Evolutionary conservation across 192 early-diverging fungal species (phyloP).

Genomic region (Diversispora eburnea): DNA sequence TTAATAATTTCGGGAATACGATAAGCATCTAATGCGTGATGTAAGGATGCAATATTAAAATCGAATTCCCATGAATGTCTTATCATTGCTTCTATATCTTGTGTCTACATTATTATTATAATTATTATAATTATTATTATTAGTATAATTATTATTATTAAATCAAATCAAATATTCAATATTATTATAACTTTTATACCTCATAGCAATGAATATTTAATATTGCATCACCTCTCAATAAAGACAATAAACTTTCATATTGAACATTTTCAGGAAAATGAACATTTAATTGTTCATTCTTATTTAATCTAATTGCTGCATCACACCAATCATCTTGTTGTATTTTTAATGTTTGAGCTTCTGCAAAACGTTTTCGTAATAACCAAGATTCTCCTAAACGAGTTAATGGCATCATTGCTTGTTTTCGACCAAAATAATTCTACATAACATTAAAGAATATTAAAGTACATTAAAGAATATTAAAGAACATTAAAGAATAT

Average conservation of each 20-base stretch:
- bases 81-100: slow-evolving; percentile 73
- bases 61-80: slow-evolving; percentile 68
- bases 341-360: slow-evolving; percentile 44
- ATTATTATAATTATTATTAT: not conserved
- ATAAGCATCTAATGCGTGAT: slow-evolving; percentile 78
- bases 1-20: slow-evolving; percentile 60
- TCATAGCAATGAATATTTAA: slow-evolving; percentile 75
- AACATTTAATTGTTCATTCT: slow-evolving; percentile 41
- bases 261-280: slow-evolving; percentile 60
- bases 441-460: no score
- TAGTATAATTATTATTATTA: not conserved
- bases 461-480: no score
- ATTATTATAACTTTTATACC: slow-evolving; percentile 10
- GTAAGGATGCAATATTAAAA: slow-evolving; percentile 70
- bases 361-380: slow-evolving; percentile 54
- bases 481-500: no score
- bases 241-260: slow-evolving; percentile 58
- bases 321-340: slow-evolving; percentile 66
- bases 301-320: slow-evolving; percentile 28
- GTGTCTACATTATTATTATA: slow-evolving; percentile 26
- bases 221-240: slow-evolving; percentile 64
- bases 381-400: slow-evolving; percentile 66
- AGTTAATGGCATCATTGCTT: slow-evolving; percentile 34
- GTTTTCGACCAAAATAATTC: no score
- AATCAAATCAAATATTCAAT: not conserved